phyloP scores from a whole-genome alignment of 768 basidiomycete species.

The Boletus vinaceobasis region DNA sequence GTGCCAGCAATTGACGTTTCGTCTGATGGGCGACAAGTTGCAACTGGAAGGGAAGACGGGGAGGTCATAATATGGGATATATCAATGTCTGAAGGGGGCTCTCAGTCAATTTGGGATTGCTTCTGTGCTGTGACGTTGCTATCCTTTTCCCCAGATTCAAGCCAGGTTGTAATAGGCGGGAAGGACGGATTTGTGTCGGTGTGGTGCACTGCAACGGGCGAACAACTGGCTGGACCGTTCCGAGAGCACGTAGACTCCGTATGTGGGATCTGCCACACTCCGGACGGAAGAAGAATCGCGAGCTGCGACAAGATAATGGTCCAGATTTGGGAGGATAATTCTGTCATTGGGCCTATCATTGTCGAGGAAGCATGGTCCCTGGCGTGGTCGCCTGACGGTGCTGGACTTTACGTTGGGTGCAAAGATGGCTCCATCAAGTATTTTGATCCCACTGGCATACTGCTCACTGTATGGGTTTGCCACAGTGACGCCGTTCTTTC shows the following conservation, averaged over 20 bases:
- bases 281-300: neutral
- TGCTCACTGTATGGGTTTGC: neutral
- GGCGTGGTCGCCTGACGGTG: neutral
- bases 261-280: neutral
- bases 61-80: neutral
- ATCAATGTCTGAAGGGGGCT: neutral
- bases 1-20: neutral
- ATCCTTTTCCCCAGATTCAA: neutral
- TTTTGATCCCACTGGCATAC: neutral
- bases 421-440: neutral
- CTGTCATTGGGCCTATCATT: neutral
- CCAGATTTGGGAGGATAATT: neutral
- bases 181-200: neutral
- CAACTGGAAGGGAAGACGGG: neutral
- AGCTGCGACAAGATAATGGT: neutral
- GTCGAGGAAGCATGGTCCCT: neutral
- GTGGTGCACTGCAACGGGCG: neutral
- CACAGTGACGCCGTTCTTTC: neutral
- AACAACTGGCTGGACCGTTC: neutral
- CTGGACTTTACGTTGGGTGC: neutral
- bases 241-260: neutral
- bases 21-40: neutral
- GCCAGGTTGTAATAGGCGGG: neutral
- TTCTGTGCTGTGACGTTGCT: neutral
- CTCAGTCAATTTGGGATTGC: neutral